These are phyloP conservation scores for Hsuehochloa calcarea DNA, from an alignment of 176 grass and related monocot species.

Conservation along the genomic window DNA sequence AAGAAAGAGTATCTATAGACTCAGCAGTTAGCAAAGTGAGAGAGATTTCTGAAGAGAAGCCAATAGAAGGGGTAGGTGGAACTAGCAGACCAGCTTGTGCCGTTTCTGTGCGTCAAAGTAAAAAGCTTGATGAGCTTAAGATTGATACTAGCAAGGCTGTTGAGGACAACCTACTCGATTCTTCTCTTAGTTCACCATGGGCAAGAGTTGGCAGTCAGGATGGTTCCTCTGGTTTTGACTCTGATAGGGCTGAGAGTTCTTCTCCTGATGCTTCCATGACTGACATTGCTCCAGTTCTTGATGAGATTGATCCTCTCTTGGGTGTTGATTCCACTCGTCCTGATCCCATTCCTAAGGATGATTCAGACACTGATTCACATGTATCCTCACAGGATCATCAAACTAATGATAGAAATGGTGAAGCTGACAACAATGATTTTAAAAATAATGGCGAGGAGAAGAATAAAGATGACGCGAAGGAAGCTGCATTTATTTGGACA, in stretches of 20 bases:
- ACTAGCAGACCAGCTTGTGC: constrained; percentile 24
- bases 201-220: constrained; percentile 55
- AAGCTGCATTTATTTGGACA: constrained; percentile 80
- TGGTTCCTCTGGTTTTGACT: constrained; percentile 71
- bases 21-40: not conserved
- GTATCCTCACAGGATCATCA: constrained; percentile 54
- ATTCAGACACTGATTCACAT: constrained; percentile 58
- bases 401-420: constrained; percentile 65
- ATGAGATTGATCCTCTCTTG: constrained; percentile 86
- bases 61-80: constrained; percentile 16
- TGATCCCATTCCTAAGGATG: constrained; percentile 34
- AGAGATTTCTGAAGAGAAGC: constrained; percentile 32
- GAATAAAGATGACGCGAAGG: constrained; percentile 50
- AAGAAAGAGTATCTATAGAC: constrained; percentile 18
- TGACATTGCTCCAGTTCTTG: constrained; percentile 72
- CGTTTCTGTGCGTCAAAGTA: not conserved
- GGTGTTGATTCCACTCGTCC: constrained; percentile 36
- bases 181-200: constrained; percentile 61
- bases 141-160: constrained; percentile 24
- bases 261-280: constrained; percentile 78
- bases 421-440: constrained; percentile 33
- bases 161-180: constrained; percentile 40
- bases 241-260: constrained; percentile 68
- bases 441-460: constrained; percentile 56
- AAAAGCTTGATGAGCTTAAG: constrained; percentile 12